Percentiles rank a stretch among this genome's conserved stretches.
phyloP scores from a whole-genome alignment of 169 alveolate genomes.

The Pseudocohnilembus persalinus region DNA sequence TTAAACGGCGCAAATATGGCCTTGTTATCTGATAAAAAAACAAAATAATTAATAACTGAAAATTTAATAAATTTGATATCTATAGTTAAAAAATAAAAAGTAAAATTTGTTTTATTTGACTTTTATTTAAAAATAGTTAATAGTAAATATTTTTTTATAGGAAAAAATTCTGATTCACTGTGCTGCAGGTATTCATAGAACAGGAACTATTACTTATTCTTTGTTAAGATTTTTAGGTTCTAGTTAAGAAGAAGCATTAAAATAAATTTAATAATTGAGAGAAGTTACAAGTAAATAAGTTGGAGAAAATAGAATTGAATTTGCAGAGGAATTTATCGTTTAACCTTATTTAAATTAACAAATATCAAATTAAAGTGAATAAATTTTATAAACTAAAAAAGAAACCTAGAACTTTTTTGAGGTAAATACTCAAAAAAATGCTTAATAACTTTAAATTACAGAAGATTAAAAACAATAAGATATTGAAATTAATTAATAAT shows the following conservation, averaged over 20 bases:
- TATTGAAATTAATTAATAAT: no score
- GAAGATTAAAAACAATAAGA: no score
- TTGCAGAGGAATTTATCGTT: slow-evolving; percentile 36
- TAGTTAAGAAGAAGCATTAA: slow-evolving; percentile 23
- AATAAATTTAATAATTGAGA: slow-evolving; percentile 34
- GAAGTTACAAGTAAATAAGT: slow-evolving; percentile 39
- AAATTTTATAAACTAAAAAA: no score
- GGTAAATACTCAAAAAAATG: no score
- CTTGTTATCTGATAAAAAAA: neutral
- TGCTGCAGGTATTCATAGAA: slow-evolving; percentile 70
- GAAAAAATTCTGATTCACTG: slow-evolving; percentile 48
- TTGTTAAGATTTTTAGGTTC: slow-evolving; percentile 41
- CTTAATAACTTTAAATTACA: no score
- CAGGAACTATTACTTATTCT: slow-evolving; percentile 51
- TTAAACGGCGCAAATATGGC: neutral
- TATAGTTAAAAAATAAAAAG: neutral
- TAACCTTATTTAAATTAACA: neutral
- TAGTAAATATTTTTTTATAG: no score
- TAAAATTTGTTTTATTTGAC: no score
- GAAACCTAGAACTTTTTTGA: no score
- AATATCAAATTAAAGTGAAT: no score
- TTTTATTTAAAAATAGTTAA: no score
- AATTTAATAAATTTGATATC: no score
- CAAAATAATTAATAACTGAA: neutral
- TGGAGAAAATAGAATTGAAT: slow-evolving; percentile 43